A percentile compares a stretch with the other conserved stretches of the same genome.
Conservation (phyloP, 768 basidiomycete species). For the Gloeopeniophorella convolvens region DNA sequence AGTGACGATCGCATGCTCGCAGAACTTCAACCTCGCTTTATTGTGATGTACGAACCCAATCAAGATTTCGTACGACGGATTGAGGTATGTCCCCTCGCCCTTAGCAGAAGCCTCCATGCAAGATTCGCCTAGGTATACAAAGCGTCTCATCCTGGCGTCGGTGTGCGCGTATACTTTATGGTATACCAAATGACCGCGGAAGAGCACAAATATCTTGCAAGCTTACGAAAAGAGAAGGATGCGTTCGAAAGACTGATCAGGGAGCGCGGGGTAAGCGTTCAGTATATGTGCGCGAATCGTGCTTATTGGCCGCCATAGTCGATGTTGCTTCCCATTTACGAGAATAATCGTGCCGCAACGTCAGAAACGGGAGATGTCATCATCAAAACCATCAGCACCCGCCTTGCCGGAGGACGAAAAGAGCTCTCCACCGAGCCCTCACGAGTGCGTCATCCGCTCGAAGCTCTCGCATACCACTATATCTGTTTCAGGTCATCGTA, state of each 20-base stretch:
- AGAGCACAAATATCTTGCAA: slow-evolving; percentile 91
- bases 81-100: slow-evolving; percentile 49
- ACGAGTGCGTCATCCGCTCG: slow-evolving; percentile 34
- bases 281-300: neutral
- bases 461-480: too few relatives aligned
- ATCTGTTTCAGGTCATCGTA: slow-evolving; percentile 67
- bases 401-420: slow-evolving; percentile 81
- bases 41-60: slow-evolving; percentile 94
- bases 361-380: slow-evolving; percentile 43
- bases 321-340: slow-evolving; percentile 82
- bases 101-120: neutral
- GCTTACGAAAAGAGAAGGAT: slow-evolving; percentile 85
- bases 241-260: slow-evolving; percentile 89
- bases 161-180: slow-evolving; percentile 90
- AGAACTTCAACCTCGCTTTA: slow-evolving; percentile 85
- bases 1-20: slow-evolving; percentile 83
- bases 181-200: slow-evolving; percentile 90
- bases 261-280: slow-evolving; percentile 72
- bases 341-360: slow-evolving; percentile 46
- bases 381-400: slow-evolving; percentile 75
- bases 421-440: slow-evolving; percentile 60
- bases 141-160: slow-evolving; percentile 74
- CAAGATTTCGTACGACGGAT: slow-evolving; percentile 89
- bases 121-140: slow-evolving; percentile 65
- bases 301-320: slow-evolving; percentile 38